phyloP scores from a whole-genome alignment of 2,329 filamentous ascomycete genomes.

The Colletotrichum gigasporum region DNA sequence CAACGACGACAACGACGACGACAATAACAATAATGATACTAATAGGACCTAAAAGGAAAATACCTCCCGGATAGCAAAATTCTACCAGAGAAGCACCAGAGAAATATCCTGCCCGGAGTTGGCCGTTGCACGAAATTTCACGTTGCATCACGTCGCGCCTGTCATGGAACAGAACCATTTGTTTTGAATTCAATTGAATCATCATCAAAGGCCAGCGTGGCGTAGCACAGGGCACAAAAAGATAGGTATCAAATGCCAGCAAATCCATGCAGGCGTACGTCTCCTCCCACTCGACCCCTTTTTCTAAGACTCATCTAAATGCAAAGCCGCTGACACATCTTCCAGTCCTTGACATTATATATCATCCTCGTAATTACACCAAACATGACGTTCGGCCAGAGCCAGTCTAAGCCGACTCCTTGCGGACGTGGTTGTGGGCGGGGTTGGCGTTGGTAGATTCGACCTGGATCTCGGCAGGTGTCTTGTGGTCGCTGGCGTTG shows the following conservation, averaged over 20 bases:
- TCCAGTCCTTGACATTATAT: neutral
- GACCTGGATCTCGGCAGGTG: conserved; percentile 16
- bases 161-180: neutral
- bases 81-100: too few relatives aligned
- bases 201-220: conserved; percentile 4
- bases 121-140: too few relatives aligned
- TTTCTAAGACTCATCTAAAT: conserved; percentile 15
- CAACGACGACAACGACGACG: too few relatives aligned
- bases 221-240: neutral
- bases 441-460: conserved; percentile 22
- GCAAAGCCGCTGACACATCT: conserved; percentile 6
- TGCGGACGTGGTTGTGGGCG: conserved; percentile 27
- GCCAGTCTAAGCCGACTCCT: conserved; percentile 15
- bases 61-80: too few relatives aligned
- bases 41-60: too few relatives aligned
- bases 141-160: too few relatives aligned
- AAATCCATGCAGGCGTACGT: neutral
- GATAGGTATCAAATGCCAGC: conserved; percentile 29
- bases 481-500: conserved; percentile 27
- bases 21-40: too few relatives aligned
- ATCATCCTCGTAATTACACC: neutral
- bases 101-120: too few relatives aligned
- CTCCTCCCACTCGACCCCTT: neutral
- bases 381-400: neutral
- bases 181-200: conserved; percentile 1